Evolutionary conservation across 129 eudicot genomes (phyloP), one percentile per base, ranked within the genome.

Genomic region (Gnaphalium uliginosum): DNA sequence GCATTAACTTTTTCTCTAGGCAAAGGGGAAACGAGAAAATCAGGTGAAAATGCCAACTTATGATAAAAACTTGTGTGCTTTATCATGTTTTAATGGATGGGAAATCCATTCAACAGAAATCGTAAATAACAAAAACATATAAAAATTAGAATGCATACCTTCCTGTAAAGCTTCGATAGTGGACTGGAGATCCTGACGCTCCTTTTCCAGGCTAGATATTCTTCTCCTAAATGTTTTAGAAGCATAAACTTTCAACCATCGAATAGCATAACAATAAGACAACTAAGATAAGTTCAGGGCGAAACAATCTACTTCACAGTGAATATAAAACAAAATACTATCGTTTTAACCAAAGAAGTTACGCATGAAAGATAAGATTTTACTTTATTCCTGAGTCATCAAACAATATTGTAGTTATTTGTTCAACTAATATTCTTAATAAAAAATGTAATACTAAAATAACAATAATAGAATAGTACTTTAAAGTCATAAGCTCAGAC

Each of bases 91-190:
- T 66, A 54, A 2, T 27, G 25, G 23, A 27, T 22, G 26, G 15
- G 43, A 29, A 43, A n/a, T 62, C 48, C 24, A 25, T 25, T 53
- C 23, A 66, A 74, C 13, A 25, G 11, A 18, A 48, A 46, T 10
- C 54, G 25, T 57, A 80, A 9, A 75, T 10, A 30, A 26, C 15
- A 81, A 60, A 66, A 14, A 75, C 54, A 60, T 72, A 78, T 39
- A n/a, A 32, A 32, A 60, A 8, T 46, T 8, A 3, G 10, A 11
- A 14, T 14, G n/a, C 18, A 46, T 78, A 89, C 99, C 99, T 92
- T 95, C 99, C 82, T 89, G 93, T 81, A 95, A 73, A 83, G 97
- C 97, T 69, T 86, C 85, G 70, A 95, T 87, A 14, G 97, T 95
- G 23, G 68, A 86, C 57, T 79, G 94, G 72, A 91, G 83, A 85